phyloP scores from a whole-genome alignment of 2,329 filamentous ascomycete species.

The Pseudogymnoascus sp. region DNA sequence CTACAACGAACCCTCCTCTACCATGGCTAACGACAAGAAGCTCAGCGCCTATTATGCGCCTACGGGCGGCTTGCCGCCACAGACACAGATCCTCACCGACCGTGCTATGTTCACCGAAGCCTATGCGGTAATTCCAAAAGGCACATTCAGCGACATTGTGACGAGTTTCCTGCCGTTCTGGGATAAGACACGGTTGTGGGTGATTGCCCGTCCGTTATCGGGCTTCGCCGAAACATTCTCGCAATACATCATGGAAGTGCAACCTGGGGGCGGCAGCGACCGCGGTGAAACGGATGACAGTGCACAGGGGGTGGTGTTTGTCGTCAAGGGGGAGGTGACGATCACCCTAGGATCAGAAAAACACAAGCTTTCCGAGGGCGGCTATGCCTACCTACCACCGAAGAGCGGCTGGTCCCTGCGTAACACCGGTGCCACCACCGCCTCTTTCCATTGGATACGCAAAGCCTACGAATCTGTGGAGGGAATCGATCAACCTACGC shows the following conservation, averaged over 20 bases:
- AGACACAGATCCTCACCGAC: constrained; percentile 1
- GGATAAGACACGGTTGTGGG: constrained; percentile 5
- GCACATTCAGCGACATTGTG: constrained; percentile 6
- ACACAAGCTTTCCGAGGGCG: constrained; percentile 2
- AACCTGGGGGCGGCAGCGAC: constrained; percentile 5
- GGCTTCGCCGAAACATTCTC: constrained; percentile 8
- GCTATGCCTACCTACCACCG: constrained; percentile 3
- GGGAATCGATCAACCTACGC: not conserved
- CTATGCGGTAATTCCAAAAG: constrained; percentile 5
- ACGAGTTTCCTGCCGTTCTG: constrained; percentile 8
- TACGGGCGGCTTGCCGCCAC: not conserved
- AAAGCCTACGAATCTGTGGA: constrained; percentile 2
- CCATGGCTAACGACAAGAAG: constrained; percentile 8
- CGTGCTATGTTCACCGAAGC: constrained; percentile 8
- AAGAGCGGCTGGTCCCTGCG: not conserved
- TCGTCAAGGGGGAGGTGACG: constrained; percentile 1
- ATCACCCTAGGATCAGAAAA: not conserved
- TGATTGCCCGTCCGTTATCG: constrained; percentile 6
- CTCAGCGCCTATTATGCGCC: constrained; percentile 4
- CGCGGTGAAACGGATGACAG: not conserved
- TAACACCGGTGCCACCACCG: not conserved
- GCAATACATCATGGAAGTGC: constrained; percentile 8
- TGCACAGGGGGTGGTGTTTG: constrained; percentile 1
- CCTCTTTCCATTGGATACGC: constrained; percentile 4
- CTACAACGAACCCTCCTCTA: not conserved